Conservation (phyloP, 2,329 filamentous ascomycete genomes). For the Aspergillus jensenii region DNA sequence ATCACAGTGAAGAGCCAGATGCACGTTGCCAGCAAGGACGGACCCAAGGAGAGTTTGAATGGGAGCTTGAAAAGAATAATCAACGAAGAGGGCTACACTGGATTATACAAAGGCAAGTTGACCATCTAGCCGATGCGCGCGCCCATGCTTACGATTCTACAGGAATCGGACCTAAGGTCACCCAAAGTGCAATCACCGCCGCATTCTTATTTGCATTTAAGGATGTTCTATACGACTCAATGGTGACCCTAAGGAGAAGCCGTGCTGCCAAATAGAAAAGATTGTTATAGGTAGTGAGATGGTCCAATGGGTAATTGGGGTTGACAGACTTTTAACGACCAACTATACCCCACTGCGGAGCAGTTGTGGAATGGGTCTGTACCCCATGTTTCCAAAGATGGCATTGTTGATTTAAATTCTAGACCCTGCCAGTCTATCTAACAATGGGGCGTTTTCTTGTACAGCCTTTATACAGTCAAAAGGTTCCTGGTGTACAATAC, state of each 20-base stretch:
- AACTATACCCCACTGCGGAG: constrained; percentile 1
- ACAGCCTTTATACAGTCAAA: not conserved
- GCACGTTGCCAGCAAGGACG: constrained; percentile 79
- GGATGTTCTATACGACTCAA: constrained; percentile 79
- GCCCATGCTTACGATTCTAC: constrained; percentile 13
- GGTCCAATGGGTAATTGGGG: not conserved
- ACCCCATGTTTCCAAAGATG: not conserved
- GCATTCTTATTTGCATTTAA: constrained; percentile 98
- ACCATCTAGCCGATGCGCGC: not conserved
- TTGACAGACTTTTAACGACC: not conserved
- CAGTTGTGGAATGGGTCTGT: not conserved
- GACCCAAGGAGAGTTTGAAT: constrained; percentile 77
- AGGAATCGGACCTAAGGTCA: constrained; percentile 96
- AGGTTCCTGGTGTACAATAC: not conserved
- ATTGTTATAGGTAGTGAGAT: not conserved
- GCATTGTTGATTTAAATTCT: not conserved
- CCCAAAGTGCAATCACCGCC: constrained; percentile 93
- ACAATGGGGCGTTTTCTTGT: not conserved
- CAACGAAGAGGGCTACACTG: constrained; percentile 83
- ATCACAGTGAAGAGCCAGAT: constrained; percentile 98
- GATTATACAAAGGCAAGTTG: constrained; percentile 82
- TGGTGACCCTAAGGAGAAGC: constrained; percentile 34
- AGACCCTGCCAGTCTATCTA: not conserved
- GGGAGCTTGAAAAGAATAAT: constrained; percentile 77
- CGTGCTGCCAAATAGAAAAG: constrained; percentile 31